Evolutionary conservation across 345 rosid genomes (phyloP).

Genomic region (Populus euphratica): DNA sequence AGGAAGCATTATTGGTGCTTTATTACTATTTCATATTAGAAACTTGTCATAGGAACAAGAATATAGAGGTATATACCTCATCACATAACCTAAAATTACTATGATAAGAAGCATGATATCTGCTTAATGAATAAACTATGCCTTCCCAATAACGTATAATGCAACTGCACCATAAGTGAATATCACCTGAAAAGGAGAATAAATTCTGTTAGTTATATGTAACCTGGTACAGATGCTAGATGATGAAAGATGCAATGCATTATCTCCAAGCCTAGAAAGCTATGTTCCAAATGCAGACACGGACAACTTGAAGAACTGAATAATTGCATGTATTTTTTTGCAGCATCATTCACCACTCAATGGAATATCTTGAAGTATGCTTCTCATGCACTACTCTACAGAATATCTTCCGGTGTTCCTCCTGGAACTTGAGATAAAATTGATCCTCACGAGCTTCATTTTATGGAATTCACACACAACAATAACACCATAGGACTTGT

Average conservation of each 20-base stretch:
- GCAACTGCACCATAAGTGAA: neutral
- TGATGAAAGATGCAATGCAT: neutral
- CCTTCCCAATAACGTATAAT: neutral
- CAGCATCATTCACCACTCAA: neutral
- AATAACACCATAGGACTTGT: neutral
- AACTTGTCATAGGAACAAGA: constrained; percentile 10
- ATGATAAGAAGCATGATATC: neutral
- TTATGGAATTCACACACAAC: neutral
- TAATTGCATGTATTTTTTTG: neutral
- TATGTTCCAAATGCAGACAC: neutral
- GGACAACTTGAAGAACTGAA: neutral
- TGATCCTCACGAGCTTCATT: neutral
- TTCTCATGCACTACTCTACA: too few relatives aligned
- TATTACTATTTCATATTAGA: neutral
- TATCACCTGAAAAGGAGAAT: constrained; percentile 14
- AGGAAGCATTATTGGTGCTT: neutral
- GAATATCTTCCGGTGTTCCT: neutral
- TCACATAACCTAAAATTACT: neutral
- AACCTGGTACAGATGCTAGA: neutral
- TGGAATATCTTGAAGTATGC: neutral
- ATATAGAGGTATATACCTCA: constrained; percentile 3
- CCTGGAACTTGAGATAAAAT: neutral
- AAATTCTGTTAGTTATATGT: neutral
- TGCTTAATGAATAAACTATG: neutral
- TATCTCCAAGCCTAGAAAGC: neutral